phyloP scores from a whole-genome alignment of 441 rosid genomes.

The Rhodomyrtus psidioides region DNA sequence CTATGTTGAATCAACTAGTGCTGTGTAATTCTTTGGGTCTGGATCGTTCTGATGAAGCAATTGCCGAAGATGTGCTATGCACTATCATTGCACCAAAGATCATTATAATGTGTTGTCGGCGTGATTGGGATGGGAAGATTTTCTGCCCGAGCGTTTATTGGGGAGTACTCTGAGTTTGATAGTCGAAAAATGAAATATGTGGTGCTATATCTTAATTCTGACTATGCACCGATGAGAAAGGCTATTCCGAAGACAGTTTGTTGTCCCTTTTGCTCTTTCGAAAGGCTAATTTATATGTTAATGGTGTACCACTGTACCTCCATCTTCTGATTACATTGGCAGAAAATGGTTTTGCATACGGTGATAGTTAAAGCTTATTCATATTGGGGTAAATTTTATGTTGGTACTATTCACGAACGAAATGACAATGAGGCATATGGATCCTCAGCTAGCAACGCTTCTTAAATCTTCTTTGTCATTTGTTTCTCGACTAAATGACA shows the following conservation, averaged over 20 bases:
- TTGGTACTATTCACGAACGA: background rate
- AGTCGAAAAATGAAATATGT: too few species aligned
- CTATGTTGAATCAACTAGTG: too few species aligned
- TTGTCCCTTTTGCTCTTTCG: too few species aligned
- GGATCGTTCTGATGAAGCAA: too few species aligned
- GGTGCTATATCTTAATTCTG: too few species aligned
- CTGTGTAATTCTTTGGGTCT: too few species aligned
- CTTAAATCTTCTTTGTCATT: background rate
- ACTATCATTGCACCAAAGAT: too few species aligned
- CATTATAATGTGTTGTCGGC: background rate
- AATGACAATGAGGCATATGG: background rate
- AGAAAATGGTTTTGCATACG: too few species aligned
- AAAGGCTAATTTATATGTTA: too few species aligned
- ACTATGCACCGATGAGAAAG: too few species aligned
- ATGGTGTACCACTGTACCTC: background rate
- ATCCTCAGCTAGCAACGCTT: background rate
- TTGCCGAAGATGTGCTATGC: too few species aligned
- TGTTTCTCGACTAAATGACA: too few species aligned
- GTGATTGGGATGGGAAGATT: background rate
- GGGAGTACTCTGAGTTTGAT: slow-evolving; percentile 16
- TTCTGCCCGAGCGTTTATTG: background rate
- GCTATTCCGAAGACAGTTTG: background rate
- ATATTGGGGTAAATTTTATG: background rate
- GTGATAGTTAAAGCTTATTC: background rate
- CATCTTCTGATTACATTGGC: background rate